These are phyloP conservation scores for Linaria vulgaris DNA, from an alignment of 257 asterid species.

Conservation along the genomic window DNA sequence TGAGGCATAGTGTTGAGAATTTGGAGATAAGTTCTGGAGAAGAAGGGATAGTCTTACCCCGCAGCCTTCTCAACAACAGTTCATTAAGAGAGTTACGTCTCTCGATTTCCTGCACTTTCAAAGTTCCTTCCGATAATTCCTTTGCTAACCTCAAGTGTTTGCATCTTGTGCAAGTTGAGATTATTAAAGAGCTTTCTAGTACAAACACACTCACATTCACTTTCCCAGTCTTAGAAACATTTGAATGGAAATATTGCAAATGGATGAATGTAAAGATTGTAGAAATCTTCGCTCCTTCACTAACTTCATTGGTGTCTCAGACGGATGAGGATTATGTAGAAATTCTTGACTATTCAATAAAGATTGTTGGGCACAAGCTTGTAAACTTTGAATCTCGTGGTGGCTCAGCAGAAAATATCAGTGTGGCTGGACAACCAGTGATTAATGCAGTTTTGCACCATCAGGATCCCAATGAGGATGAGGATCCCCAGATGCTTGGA, in stretches of 20 bases:
- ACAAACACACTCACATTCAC: not conserved
- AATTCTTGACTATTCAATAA: not conserved
- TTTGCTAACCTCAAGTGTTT: not conserved
- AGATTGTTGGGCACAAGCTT: not conserved
- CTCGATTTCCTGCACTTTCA: not conserved
- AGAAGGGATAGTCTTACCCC: no score
- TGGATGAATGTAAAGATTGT: slow-evolving; percentile 13
- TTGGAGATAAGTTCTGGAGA: not conserved
- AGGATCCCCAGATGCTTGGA: not conserved
- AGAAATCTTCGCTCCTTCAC: slow-evolving; percentile 4
- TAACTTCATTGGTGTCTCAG: no score
- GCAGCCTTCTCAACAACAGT: no score
- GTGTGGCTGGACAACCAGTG: not conserved
- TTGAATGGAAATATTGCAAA: not conserved
- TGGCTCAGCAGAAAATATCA: not conserved
- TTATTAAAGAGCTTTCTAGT: not conserved
- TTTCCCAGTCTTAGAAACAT: not conserved
- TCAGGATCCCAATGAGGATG: not conserved
- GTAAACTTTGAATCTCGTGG: not conserved
- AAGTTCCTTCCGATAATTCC: not conserved
- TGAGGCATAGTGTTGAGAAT: not conserved
- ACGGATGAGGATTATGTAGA: not conserved
- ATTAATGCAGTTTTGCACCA: no score
- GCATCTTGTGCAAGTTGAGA: not conserved
- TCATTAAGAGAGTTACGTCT: no score